phyloP scores from a whole-genome alignment of 2,329 filamentous ascomycete species.

The Pyrenochaeta sp. region DNA sequence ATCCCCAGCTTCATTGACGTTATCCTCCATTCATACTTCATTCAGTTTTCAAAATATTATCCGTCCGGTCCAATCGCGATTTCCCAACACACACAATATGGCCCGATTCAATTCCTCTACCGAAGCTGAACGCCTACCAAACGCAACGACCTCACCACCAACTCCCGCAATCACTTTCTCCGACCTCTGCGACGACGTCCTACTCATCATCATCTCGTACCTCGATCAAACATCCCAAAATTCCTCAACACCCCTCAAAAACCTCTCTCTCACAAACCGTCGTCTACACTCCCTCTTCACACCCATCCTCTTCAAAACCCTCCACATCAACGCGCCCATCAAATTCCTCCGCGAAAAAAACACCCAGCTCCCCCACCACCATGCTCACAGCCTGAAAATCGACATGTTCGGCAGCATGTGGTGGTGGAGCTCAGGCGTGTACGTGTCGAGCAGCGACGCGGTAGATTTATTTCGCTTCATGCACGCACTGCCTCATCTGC shows the following conservation, averaged over 20 bases:
- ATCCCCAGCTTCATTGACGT: not conserved
- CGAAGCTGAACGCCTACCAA: not conserved
- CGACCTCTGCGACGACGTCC: conserved; percentile 26
- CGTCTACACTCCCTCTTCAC: conserved; percentile 16
- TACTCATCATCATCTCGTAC: conserved; percentile 22
- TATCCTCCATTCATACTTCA: not conserved
- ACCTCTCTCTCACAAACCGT: conserved; percentile 5
- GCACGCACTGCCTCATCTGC: too few relatives aligned
- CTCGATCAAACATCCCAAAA: conserved; percentile 14
- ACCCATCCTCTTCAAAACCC: conserved; percentile 19
- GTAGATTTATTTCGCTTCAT: too few relatives aligned
- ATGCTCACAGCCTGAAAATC: conserved; percentile 19
- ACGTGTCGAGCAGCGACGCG: too few relatives aligned
- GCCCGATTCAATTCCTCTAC: not conserved
- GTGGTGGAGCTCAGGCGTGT: too few relatives aligned
- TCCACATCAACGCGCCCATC: conserved; percentile 24
- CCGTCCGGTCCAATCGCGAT: too few relatives aligned
- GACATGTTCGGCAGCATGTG: conserved; percentile 11
- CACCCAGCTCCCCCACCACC: not conserved
- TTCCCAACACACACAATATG: too few relatives aligned
- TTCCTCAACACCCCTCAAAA: too few relatives aligned
- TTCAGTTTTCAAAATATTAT: not conserved
- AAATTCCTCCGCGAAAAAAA: not conserved
- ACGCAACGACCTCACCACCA: not conserved
- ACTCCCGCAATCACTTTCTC: conserved; percentile 3